Percentiles rank a stretch among this genome's conserved stretches.
These are phyloP conservation scores for Trypanosoma rangeli DNA, from an alignment of 208 protist species.

Conservation along the genomic window DNA sequence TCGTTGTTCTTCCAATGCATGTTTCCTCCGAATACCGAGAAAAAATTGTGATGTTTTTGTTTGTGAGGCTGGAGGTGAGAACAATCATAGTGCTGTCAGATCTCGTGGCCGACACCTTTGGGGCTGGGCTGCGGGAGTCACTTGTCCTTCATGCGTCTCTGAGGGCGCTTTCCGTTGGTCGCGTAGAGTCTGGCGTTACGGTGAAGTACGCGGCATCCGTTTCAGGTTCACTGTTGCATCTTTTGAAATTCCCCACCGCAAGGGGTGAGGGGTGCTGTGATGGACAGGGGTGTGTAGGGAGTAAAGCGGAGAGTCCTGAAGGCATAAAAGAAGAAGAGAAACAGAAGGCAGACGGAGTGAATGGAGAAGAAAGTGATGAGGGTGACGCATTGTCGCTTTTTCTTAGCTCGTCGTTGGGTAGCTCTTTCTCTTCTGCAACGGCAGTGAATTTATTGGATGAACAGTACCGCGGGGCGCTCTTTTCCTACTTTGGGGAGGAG, in stretches of 20 bases:
- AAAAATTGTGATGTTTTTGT: conserved; percentile 35
- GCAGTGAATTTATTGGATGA: conserved; percentile 22
- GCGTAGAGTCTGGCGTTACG: conserved; percentile 34
- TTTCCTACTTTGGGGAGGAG: conserved; percentile 20
- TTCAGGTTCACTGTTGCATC: conserved; percentile 20
- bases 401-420: neutral
- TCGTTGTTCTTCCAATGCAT: conserved; percentile 44
- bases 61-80: conserved; percentile 29
- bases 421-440: neutral
- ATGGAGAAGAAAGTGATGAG: neutral
- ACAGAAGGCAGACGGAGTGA: neutral
- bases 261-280: neutral
- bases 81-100: conserved; percentile 60
- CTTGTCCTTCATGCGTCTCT: conserved; percentile 41
- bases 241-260: neutral
- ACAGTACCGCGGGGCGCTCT: conserved; percentile 10
- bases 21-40: conserved; percentile 32
- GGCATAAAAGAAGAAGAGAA: neutral
- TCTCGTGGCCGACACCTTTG: conserved; percentile 51
- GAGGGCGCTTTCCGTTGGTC: conserved; percentile 29
- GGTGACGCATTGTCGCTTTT: neutral
- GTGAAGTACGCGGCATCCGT: conserved; percentile 28
- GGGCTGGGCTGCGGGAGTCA: conserved; percentile 30
- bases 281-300: neutral
- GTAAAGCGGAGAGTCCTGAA: neutral